Conservation (phyloP, 306 rosid genomes). For the Mimosa bimucronata region DNA sequence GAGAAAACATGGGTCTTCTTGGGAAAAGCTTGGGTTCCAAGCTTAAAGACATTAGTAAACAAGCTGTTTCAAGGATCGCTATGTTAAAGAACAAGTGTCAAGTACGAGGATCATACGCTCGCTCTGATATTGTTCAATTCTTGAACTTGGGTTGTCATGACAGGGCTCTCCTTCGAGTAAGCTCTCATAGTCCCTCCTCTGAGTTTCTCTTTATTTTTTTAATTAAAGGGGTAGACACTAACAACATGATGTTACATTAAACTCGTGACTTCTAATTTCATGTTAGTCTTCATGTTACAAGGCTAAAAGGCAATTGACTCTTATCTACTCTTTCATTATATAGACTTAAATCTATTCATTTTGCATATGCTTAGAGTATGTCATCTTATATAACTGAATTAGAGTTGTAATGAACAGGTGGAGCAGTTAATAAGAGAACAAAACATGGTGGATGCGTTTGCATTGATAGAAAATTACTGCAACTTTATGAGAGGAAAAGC, state of each 20-base stretch:
- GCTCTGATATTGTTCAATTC: slow-evolving; percentile 60
- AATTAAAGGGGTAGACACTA: too few species aligned
- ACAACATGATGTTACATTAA: too few species aligned
- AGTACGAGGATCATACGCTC: slow-evolving; percentile 49
- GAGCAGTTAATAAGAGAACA: slow-evolving; percentile 66
- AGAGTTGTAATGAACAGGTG: slow-evolving; percentile 46
- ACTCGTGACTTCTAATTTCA: too few species aligned
- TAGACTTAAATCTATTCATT: neutral
- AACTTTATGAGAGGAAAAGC: slow-evolving; percentile 49
- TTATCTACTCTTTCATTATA: too few species aligned
- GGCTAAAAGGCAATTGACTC: too few species aligned
- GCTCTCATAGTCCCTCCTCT: neutral
- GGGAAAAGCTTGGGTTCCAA: slow-evolving; percentile 61
- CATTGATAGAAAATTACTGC: slow-evolving; percentile 56
- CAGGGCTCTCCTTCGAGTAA: slow-evolving; percentile 66
- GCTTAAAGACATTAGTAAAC: slow-evolving; percentile 44
- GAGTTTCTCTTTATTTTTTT: too few species aligned
- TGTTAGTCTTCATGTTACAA: too few species aligned
- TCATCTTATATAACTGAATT: neutral
- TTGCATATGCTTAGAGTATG: neutral
- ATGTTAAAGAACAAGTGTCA: slow-evolving; percentile 63
- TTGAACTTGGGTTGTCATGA: slow-evolving; percentile 63
- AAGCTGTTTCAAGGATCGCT: slow-evolving; percentile 56
- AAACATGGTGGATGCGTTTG: slow-evolving; percentile 58
- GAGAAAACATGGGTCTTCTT: slow-evolving; percentile 54